Conservation (phyloP, 305 asterid genomes). For the Solanum hybrid region DNA sequence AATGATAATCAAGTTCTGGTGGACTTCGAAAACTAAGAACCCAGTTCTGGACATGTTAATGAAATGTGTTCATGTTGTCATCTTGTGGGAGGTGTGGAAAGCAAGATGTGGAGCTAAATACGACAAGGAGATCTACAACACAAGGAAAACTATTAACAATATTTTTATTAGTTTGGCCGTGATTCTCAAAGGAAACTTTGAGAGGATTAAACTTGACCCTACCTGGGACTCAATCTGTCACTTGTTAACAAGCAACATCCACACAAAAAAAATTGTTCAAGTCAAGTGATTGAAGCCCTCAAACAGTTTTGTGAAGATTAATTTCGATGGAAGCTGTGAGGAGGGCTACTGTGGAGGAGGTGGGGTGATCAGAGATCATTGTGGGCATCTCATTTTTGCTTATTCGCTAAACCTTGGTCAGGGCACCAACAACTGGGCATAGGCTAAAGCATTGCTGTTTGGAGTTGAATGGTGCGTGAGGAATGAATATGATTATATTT, state of each 20-base stretch:
- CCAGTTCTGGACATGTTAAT: not conserved
- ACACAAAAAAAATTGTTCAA: not conserved
- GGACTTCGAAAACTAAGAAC: not conserved
- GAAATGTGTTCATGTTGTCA: no score
- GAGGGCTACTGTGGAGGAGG: not conserved
- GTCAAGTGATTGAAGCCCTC: not conserved
- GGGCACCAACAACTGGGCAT: no score
- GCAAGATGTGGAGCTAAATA: not conserved
- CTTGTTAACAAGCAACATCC: not conserved
- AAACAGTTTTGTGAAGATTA: no score
- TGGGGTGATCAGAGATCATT: not conserved
- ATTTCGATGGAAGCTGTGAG: not conserved
- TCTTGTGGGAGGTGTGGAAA: not conserved
- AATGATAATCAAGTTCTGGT: not conserved
- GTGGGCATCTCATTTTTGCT: not conserved
- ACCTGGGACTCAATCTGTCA: not conserved
- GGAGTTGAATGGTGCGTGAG: no score
- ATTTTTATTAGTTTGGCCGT: not conserved
- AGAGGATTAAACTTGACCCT: not conserved
- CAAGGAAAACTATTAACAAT: not conserved
- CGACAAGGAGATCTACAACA: not conserved
- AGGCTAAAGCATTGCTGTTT: no score
- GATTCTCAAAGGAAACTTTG: not conserved
- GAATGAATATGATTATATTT: no score
- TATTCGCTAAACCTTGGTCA: no score